Conservation (phyloP, 2,329 filamentous ascomycete genomes). For the Pyrenophora teres region DNA sequence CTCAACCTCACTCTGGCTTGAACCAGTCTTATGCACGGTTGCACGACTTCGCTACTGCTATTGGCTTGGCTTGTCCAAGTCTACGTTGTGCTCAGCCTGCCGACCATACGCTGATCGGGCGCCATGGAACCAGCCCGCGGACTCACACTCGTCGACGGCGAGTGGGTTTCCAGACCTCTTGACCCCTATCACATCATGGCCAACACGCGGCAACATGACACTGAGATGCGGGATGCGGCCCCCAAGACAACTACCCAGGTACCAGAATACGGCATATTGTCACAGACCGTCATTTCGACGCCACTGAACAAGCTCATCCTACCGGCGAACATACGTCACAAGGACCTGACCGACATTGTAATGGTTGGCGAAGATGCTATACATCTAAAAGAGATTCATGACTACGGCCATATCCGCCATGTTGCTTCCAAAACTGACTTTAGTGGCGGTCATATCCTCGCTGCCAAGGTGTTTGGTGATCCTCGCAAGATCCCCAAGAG, state of each 20-base stretch:
- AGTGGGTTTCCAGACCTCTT: constrained; percentile 42
- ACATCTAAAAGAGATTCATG: constrained; percentile 75
- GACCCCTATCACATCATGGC: constrained; percentile 52
- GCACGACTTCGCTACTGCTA: constrained; percentile 1
- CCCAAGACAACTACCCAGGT: constrained; percentile 43
- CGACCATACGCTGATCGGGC: not conserved
- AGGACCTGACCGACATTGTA: constrained; percentile 76
- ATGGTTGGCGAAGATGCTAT: constrained; percentile 84
- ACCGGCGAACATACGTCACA: constrained; percentile 75
- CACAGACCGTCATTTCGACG: constrained; percentile 76
- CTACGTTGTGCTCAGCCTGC: constrained; percentile 1
- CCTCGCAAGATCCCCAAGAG: constrained; percentile 28
- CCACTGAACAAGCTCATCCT: constrained; percentile 77
- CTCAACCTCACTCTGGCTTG: constrained; percentile 7
- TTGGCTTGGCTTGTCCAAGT: constrained; percentile 7
- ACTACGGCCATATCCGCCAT: constrained; percentile 72
- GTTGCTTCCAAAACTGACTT: constrained; percentile 82
- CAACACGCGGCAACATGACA: constrained; percentile 35
- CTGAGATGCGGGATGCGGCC: constrained; percentile 30
- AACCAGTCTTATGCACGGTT: constrained; percentile 9
- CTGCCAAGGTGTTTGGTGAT: constrained; percentile 74
- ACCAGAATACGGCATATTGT: constrained; percentile 72
- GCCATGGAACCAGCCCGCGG: constrained; percentile 38
- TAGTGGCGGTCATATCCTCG: constrained; percentile 70
- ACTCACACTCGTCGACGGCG: constrained; percentile 35